A percentile compares a stretch with the other conserved stretches of the same genome.
phyloP scores from a whole-genome alignment of 306 rosid genomes.

The Potentilla sterilis region DNA sequence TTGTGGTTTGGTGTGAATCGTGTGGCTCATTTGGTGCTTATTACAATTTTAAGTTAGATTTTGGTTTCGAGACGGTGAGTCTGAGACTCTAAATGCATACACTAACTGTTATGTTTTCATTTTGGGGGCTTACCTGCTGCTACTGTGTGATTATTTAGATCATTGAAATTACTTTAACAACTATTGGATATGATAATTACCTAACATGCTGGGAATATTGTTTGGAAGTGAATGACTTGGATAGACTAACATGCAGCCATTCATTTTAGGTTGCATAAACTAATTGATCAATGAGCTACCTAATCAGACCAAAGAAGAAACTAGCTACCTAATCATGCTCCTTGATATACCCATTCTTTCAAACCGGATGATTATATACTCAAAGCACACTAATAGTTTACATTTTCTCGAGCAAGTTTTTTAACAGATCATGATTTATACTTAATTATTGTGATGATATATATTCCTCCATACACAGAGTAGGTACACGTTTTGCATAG shows the following conservation, averaged over 20 bases:
- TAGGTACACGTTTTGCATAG: neutral
- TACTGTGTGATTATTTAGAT: neutral
- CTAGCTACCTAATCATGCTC: conserved; percentile 2
- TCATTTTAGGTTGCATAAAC: neutral
- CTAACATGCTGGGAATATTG: neutral
- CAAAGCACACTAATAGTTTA: neutral
- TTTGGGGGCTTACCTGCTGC: neutral
- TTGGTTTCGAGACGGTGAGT: no score
- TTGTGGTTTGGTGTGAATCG: neutral
- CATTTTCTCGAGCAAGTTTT: neutral
- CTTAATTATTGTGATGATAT: neutral
- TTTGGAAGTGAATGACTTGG: neutral
- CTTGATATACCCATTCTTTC: neutral
- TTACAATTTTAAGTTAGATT: no score
- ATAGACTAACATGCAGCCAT: neutral
- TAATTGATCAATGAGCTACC: neutral
- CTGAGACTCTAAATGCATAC: neutral
- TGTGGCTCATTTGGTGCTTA: neutral
- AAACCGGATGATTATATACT: neutral
- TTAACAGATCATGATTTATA: neutral
- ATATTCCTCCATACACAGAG: neutral
- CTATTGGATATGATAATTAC: neutral
- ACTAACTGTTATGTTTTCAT: neutral
- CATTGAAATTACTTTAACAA: neutral
- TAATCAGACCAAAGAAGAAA: neutral